A percentile compares a stretch with the other conserved stretches of the same genome.
Evolutionary conservation across 169 alveolate genomes (phyloP).

Genomic region (Babesia microti): DNA sequence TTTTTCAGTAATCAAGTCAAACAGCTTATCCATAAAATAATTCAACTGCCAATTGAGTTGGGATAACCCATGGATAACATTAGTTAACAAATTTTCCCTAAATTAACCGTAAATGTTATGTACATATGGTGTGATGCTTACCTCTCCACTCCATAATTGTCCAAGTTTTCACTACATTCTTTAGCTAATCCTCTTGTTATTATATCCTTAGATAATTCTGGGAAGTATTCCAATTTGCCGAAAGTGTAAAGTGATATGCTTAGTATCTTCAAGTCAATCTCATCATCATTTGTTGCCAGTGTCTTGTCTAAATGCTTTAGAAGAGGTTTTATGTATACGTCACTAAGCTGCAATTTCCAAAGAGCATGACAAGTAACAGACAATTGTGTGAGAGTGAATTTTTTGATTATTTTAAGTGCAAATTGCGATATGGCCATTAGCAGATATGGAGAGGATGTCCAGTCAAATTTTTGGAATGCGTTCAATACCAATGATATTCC

Average conservation of each 20-base stretch:
- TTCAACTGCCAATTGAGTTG: too few relatives aligned
- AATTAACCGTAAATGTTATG: too few relatives aligned
- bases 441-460: slow-evolving; percentile 10
- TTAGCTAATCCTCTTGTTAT: neutral
- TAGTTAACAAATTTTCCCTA: too few relatives aligned
- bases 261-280: slow-evolving; percentile 21
- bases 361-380: slow-evolving; percentile 16
- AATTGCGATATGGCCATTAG: slow-evolving; percentile 14
- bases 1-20: too few relatives aligned
- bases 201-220: neutral
- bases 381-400: slow-evolving; percentile 24
- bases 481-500: slow-evolving; percentile 31
- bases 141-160: too few relatives aligned
- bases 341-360: slow-evolving; percentile 10
- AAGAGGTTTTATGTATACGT: slow-evolving; percentile 3
- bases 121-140: too few relatives aligned
- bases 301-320: slow-evolving; percentile 7
- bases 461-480: slow-evolving; percentile 19
- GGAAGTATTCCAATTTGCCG: slow-evolving; percentile 26
- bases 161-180: neutral
- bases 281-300: slow-evolving; percentile 1
- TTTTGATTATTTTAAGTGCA: slow-evolving; percentile 6
- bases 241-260: slow-evolving; percentile 28
- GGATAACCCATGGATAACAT: too few relatives aligned
- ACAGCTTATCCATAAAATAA: too few relatives aligned